These are phyloP conservation scores for Haematococcus lacustris DNA, from an alignment of 139 green algal genomes.

Conservation along the genomic window DNA sequence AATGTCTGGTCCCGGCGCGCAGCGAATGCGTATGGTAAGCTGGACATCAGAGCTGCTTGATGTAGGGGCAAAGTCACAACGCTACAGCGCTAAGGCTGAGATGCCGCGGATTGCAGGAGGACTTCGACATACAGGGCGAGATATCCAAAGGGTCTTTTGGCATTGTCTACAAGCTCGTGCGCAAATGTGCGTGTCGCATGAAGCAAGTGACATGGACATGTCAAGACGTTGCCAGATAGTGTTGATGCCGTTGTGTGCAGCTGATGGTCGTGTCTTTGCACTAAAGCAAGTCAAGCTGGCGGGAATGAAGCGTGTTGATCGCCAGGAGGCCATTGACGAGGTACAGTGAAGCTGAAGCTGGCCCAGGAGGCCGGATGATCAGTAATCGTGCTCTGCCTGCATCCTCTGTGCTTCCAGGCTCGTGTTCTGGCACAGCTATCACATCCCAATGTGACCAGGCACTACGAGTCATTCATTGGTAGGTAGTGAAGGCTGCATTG, in stretches of 20 bases:
- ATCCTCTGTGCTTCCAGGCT: too few species aligned
- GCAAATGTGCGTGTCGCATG: conserved; percentile 20
- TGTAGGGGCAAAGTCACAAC: too few species aligned
- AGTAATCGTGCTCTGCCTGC: too few species aligned
- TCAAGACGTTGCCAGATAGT: not conserved
- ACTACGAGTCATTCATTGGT: conserved; percentile 62
- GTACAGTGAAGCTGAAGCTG: conserved; percentile 14
- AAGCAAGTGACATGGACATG: not conserved
- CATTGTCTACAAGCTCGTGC: conserved; percentile 45
- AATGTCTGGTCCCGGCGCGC: too few species aligned
- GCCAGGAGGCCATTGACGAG: conserved; percentile 62
- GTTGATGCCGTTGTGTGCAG: conserved; percentile 14
- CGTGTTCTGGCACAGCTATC: conserved; percentile 51
- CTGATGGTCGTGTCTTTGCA: conserved; percentile 45
- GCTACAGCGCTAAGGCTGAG: too few species aligned
- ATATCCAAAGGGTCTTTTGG: conserved; percentile 62
- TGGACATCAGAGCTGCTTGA: too few species aligned
- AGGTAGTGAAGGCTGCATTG: too few species aligned
- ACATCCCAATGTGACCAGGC: conserved; percentile 47
- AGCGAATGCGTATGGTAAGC: too few species aligned
- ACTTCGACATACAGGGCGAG: conserved; percentile 34
- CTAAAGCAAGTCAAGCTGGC: conserved; percentile 63
- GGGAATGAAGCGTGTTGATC: conserved; percentile 47
- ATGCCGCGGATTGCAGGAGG: too few species aligned
- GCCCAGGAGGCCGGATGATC: not conserved